phyloP scores from a whole-genome alignment of 1,284 basidiomycete genomes.

The Cryptococcus sp. region DNA sequence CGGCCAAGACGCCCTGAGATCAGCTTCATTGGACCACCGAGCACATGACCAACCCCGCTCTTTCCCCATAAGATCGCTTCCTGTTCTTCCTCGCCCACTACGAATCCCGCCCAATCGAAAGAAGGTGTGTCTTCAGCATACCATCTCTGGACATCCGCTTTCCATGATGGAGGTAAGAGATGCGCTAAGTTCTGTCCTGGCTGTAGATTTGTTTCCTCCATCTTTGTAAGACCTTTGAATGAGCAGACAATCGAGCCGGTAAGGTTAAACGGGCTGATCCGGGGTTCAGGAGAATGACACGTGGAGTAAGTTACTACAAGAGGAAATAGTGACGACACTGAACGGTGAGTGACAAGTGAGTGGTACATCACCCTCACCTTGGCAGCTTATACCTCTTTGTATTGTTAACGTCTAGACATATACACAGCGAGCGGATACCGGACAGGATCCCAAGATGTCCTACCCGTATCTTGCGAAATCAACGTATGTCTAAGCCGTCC shows the following conservation, averaged over 20 bases:
- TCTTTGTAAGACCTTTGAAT: neutral
- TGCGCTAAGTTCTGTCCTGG: constrained; percentile 51
- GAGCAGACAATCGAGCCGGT: too few species aligned
- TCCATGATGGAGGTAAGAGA: constrained; percentile 88
- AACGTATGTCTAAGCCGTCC: constrained; percentile 30
- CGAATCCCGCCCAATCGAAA: constrained; percentile 95
- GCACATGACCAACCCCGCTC: constrained; percentile 36
- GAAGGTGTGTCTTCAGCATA: constrained; percentile 91
- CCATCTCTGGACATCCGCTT: constrained; percentile 73
- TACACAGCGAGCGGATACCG: neutral
- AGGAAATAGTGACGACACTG: too few species aligned
- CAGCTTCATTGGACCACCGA: neutral
- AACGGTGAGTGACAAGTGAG: too few species aligned
- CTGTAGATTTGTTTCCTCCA: constrained; percentile 24
- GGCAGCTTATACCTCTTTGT: neutral
- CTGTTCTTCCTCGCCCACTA: constrained; percentile 84
- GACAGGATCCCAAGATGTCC: too few species aligned
- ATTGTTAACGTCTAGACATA: neutral
- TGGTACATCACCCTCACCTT: neutral
- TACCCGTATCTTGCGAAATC: constrained; percentile 45
- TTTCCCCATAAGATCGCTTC: constrained; percentile 86
- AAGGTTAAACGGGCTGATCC: too few species aligned
- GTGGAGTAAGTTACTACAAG: neutral
- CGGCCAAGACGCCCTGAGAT: constrained; percentile 74
- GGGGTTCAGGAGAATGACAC: too few species aligned